phyloP scores from a whole-genome alignment of 768 basidiomycete genomes.

The Trametes cingulata region DNA sequence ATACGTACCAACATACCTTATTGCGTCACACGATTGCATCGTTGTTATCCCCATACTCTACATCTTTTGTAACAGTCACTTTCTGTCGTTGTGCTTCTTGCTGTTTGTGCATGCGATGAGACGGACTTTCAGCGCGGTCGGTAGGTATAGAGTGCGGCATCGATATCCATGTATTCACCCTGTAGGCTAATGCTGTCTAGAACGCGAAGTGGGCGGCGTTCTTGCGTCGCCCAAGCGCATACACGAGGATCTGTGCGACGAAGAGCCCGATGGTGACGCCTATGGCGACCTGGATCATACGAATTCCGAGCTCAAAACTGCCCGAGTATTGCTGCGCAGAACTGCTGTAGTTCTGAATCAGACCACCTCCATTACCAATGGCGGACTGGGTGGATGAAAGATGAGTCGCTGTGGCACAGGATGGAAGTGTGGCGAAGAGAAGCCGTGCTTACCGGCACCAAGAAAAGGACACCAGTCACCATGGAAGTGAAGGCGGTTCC shows the following conservation, averaged over 20 bases:
- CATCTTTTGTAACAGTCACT: slow-evolving; percentile 3
- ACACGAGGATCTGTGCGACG: slow-evolving; percentile 77
- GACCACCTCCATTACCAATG: slow-evolving; percentile 72
- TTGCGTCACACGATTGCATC: slow-evolving; percentile 17
- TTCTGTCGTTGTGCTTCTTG: slow-evolving; percentile 17
- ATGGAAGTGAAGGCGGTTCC: slow-evolving; percentile 89
- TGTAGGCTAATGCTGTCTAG: slow-evolving; percentile 30
- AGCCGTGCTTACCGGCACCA: slow-evolving; percentile 70
- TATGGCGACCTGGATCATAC: slow-evolving; percentile 82
- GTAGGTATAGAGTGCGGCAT: neutral
- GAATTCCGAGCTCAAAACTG: slow-evolving; percentile 76
- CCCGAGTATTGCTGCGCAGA: slow-evolving; percentile 72
- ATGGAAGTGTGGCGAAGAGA: neutral
- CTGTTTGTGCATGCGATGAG: slow-evolving; percentile 4
- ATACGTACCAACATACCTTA: slow-evolving; percentile 10
- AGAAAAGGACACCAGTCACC: slow-evolving; percentile 91
- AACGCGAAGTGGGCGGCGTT: slow-evolving; percentile 77
- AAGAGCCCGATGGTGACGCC: slow-evolving; percentile 87
- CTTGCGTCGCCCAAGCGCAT: slow-evolving; percentile 73
- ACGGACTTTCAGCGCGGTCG: neutral
- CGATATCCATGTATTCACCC: neutral
- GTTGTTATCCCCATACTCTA: slow-evolving; percentile 11
- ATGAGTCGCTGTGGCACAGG: neutral
- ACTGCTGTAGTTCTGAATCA: slow-evolving; percentile 59
- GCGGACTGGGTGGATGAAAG: slow-evolving; percentile 53